These are phyloP conservation scores for Candida qinlingensis DNA, from an alignment of 805 yeast genomes.

Conservation along the genomic window DNA sequence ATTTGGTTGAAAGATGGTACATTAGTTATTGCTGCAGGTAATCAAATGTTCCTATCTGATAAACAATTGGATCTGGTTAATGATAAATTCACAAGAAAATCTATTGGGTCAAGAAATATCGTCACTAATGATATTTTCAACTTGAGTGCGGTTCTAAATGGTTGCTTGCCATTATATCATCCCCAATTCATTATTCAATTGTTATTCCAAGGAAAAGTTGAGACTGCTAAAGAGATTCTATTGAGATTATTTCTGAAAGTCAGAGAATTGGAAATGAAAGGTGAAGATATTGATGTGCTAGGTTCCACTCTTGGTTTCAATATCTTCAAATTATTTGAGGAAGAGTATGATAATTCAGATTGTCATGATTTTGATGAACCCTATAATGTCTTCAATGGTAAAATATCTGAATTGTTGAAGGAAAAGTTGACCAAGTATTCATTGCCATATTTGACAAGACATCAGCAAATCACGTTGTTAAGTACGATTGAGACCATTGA, in stretches of 20 bases:
- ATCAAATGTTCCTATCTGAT: slow-evolving; percentile 81
- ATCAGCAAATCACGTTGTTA: slow-evolving; percentile 81
- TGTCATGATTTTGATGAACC: slow-evolving; percentile 29
- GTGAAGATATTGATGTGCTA: slow-evolving; percentile 16
- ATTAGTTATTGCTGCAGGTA: slow-evolving; percentile 81
- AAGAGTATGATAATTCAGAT: neutral
- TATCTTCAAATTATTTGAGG: slow-evolving; percentile 24
- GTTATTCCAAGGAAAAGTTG: slow-evolving; percentile 54
- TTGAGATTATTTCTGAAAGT: slow-evolving; percentile 46
- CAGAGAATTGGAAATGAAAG: slow-evolving; percentile 46
- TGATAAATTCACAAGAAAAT: slow-evolving; percentile 46
- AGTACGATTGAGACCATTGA: slow-evolving; percentile 62
- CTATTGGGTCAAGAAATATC: slow-evolving; percentile 56
- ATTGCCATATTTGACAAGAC: slow-evolving; percentile 79
- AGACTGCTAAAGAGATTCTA: slow-evolving; percentile 52
- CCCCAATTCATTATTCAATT: slow-evolving; percentile 83
- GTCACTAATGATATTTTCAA: slow-evolving; percentile 54
- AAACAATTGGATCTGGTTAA: slow-evolving; percentile 48
- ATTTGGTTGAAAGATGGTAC: slow-evolving; percentile 79
- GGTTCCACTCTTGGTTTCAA: slow-evolving; percentile 29
- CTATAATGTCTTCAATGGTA: slow-evolving; percentile 34
- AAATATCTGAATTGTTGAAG: slow-evolving; percentile 42
- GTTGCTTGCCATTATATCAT: slow-evolving; percentile 85
- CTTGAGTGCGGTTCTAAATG: slow-evolving; percentile 73
- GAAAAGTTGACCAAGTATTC: slow-evolving; percentile 60